phyloP scores from a whole-genome alignment of 2,329 filamentous ascomycete species.

The Trichophyton benhamiae region DNA sequence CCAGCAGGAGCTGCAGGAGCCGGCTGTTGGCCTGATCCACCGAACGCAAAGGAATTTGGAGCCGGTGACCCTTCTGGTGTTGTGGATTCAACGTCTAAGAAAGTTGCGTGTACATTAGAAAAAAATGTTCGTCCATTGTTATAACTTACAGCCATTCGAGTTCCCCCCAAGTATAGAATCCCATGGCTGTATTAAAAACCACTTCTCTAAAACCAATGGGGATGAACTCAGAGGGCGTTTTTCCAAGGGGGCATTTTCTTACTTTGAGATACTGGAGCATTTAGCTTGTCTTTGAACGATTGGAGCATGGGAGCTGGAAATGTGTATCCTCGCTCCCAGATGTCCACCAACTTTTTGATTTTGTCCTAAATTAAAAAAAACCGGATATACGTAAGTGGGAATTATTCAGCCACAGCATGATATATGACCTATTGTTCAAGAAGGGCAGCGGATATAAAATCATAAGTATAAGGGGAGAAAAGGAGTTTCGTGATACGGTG shows the following conservation, averaged over 20 bases:
- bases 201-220: neutral
- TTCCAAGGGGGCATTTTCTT: constrained; percentile 35
- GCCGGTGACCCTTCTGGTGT: constrained; percentile 50
- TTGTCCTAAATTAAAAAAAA: constrained; percentile 60
- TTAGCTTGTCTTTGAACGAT: constrained; percentile 74
- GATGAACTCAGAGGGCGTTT: neutral
- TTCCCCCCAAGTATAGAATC: constrained; percentile 1
- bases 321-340: constrained; percentile 92
- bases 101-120: constrained; percentile 19
- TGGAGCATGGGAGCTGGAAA: constrained; percentile 69
- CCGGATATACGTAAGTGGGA: constrained; percentile 39
- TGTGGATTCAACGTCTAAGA: constrained; percentile 51
- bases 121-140: constrained; percentile 9
- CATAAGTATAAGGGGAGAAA: constrained; percentile 1
- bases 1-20: constrained; percentile 16
- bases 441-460: constrained; percentile 8
- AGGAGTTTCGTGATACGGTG: constrained; percentile 8
- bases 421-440: constrained; percentile 4
- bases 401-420: constrained; percentile 23
- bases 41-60: constrained; percentile 32
- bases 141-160: constrained; percentile 8
- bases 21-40: constrained; percentile 21
- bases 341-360: constrained; percentile 88
- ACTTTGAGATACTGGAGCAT: constrained; percentile 49
- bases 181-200: neutral